Evolutionary conservation across 495 filamentous ascomycete genomes (phyloP).

Genomic region (Amphirosellinia nigrospora): DNA sequence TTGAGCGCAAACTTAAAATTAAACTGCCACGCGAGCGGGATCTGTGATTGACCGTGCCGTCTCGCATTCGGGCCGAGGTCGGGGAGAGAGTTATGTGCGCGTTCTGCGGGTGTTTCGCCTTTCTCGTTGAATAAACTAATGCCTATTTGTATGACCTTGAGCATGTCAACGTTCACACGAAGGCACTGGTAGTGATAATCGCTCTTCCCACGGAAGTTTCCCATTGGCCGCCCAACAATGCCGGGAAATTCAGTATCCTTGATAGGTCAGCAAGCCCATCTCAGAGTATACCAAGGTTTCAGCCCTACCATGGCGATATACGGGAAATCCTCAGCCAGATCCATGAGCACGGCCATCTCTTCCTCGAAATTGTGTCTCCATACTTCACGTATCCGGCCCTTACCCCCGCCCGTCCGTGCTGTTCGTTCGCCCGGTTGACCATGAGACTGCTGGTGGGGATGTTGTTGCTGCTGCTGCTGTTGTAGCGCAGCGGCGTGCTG

Average conservation of each 20-base stretch:
- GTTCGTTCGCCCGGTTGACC: constrained; percentile 53
- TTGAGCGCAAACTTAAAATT: constrained; percentile 96
- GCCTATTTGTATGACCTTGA: constrained; percentile 96
- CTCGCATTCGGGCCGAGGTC: constrained; percentile 44
- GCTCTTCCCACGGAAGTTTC: constrained; percentile 88
- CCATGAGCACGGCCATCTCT: constrained; percentile 81
- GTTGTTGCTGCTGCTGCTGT: constrained; percentile 39
- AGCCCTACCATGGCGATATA: constrained; percentile 90
- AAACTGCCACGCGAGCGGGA: constrained; percentile 96
- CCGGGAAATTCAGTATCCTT: constrained; percentile 98
- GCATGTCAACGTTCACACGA: constrained; percentile 93
- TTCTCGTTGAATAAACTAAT: constrained; percentile 89
- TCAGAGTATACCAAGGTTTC: constrained; percentile 11
- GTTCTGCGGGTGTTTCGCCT: constrained; percentile 80
- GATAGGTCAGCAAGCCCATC: constrained; percentile 34
- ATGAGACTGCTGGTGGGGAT: constrained; percentile 60
- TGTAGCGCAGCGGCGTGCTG: constrained; percentile 78
- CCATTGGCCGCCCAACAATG: constrained; percentile 93
- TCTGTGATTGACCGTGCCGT: constrained; percentile 61
- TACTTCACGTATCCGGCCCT: constrained; percentile 88
- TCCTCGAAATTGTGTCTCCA: constrained; percentile 91
- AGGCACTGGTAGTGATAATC: constrained; percentile 99
- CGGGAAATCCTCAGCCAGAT: constrained; percentile 84
- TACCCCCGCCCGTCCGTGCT: constrained; percentile 53
- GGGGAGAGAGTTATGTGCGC: constrained; percentile 61